These are phyloP conservation scores for Phycomyces blakesleeanus DNA, from an alignment of 192 early-diverging fungal species.

Conservation along the genomic window DNA sequence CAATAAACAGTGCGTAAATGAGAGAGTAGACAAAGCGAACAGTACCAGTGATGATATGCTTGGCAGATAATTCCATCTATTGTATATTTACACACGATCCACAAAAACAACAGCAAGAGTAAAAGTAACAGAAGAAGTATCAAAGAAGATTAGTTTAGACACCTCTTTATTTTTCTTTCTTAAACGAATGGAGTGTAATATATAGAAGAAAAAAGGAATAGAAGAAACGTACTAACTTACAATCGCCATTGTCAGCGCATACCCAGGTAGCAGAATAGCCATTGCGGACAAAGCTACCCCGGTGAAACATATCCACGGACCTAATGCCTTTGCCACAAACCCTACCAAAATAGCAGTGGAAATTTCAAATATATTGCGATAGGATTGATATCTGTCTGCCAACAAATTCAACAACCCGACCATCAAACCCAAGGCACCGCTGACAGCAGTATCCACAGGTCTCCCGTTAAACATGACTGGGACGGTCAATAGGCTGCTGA, in stretches of 20 bases:
- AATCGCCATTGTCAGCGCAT: conserved; percentile 75
- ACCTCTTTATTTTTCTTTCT: too few relatives aligned
- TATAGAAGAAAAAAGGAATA: too few relatives aligned
- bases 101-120: neutral
- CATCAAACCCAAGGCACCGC: conserved; percentile 49
- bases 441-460: conserved; percentile 49
- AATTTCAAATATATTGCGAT: conserved; percentile 64
- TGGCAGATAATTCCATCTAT: conserved; percentile 77
- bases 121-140: too few relatives aligned
- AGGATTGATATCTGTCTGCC: conserved; percentile 51
- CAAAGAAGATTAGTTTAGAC: too few relatives aligned
- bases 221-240: conserved; percentile 14
- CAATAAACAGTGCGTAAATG: conserved; percentile 64
- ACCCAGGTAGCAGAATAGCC: conserved; percentile 65
- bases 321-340: conserved; percentile 16
- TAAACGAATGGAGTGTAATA: too few relatives aligned
- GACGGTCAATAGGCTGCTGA: conserved; percentile 55
- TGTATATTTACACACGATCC: neutral
- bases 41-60: conserved; percentile 83
- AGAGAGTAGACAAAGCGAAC: conserved; percentile 40
- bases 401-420: conserved; percentile 56
- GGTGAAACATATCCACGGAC: conserved; percentile 21
- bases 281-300: conserved; percentile 20
- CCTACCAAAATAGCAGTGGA: conserved; percentile 19
- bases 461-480: conserved; percentile 59